Evolutionary conservation across 371 early-diverging fungal genomes (phyloP), one percentile per base, ranked within the genome.

Genomic region (Syncephalastrum racemosum): DNA sequence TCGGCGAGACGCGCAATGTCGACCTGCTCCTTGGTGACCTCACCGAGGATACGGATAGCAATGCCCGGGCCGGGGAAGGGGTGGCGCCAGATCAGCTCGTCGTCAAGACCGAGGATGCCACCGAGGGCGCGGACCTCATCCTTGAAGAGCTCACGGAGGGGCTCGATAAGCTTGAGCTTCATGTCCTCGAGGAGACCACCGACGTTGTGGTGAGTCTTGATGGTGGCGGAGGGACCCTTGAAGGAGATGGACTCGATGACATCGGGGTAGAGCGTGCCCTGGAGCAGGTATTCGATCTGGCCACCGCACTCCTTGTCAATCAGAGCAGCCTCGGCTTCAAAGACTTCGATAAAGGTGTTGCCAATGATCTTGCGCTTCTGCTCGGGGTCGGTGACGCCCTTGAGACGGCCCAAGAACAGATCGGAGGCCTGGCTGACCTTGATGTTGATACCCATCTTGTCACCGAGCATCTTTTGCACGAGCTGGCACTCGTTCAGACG

Each of bases 21-120:
- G 20, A 98, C 95, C 75, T 98, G 95, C 56, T 83, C 81, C 41
- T 77, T 85, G 46, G 96, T 94, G 44, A 96, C 96, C 77, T 96
- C 98, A 54, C 98, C 98, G 7, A 98, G 75, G 23, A 95, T 85
- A 67, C 98, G 92, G 73, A 98, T 98, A 50, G 98, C 98, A 68
- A 98, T 93, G 67, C 97, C 98, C 40, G 98, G 98, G 24, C 98
- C 98, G 55, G 98, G 98, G 94, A 98, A 98, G 41, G 98, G 98
- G 68, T 98, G 98, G 60, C 98, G 92, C 97, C 97, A 98, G 63
- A 98, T 85, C 48, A 98, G 81, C 46, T 98, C 97, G 54, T 93
- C 93, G 71, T 92, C 93, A 63, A 98, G 84, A 46, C 86, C 89
- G 57, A 98, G 83, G 53, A 96, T 75, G 52, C 77, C 70, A 55